Evolutionary conservation across 495 filamentous ascomycete species (phyloP).

Genomic region (Penicillium coffeae): DNA sequence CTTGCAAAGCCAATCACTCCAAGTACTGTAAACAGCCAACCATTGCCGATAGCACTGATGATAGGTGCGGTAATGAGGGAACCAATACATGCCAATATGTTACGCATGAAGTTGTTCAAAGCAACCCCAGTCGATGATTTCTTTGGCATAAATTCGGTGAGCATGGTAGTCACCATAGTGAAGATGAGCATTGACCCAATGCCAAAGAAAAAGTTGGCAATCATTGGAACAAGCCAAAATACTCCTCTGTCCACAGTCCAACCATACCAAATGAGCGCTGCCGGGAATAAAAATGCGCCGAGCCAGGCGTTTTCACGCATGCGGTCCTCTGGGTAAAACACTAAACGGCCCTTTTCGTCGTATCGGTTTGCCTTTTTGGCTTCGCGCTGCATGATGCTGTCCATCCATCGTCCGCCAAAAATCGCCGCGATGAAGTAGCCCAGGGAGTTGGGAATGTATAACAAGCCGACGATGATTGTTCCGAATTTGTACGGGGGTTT

Average conservation of each 20-base stretch:
- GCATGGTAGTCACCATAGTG: slow-evolving; percentile 70
- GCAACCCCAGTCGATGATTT: slow-evolving; percentile 74
- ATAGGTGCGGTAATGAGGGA: slow-evolving; percentile 70
- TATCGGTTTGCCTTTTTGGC: slow-evolving; percentile 67
- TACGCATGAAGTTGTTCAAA: slow-evolving; percentile 71
- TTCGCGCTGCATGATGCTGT: slow-evolving; percentile 82
- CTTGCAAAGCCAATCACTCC: slow-evolving; percentile 57
- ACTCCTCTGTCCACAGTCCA: slow-evolving; percentile 59
- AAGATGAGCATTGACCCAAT: slow-evolving; percentile 89
- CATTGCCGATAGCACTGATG: slow-evolving; percentile 78
- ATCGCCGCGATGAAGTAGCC: slow-evolving; percentile 74
- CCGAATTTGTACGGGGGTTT: slow-evolving; percentile 68
- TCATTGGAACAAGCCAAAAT: slow-evolving; percentile 60
- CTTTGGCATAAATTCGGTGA: slow-evolving; percentile 86
- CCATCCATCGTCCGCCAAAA: slow-evolving; percentile 82
- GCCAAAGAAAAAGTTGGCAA: slow-evolving; percentile 88
- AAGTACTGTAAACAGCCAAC: slow-evolving; percentile 83
- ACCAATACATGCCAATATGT: slow-evolving; percentile 80
- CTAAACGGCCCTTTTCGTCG: slow-evolving; percentile 63
- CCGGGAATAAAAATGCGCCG: slow-evolving; percentile 70
- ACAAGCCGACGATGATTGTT: slow-evolving; percentile 67
- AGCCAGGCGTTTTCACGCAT: slow-evolving; percentile 89
- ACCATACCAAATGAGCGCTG: slow-evolving; percentile 62
- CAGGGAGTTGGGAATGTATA: slow-evolving; percentile 77
- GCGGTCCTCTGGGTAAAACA: slow-evolving; percentile 80